These are phyloP conservation scores for Flaveria floridana DNA, from an alignment of 140 eudicot species.

Conservation along the genomic window DNA sequence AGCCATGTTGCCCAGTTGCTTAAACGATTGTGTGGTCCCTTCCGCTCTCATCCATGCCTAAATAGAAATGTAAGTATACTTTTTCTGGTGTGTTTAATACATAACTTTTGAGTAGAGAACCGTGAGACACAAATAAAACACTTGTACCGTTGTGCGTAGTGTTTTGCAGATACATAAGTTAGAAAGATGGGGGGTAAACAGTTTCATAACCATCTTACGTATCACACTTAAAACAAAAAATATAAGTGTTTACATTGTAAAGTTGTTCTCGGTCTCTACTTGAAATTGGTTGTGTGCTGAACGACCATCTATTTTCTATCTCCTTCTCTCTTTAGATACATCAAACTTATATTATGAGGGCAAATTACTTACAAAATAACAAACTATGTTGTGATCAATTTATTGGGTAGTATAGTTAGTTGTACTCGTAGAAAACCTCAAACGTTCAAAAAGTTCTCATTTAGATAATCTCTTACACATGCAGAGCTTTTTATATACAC, in stretches of 20 bases:
- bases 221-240: no score
- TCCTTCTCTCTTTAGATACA: background rate
- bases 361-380: background rate
- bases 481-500: conserved; percentile 79
- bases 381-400: background rate
- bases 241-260: no score
- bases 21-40: conserved; percentile 65
- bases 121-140: no score
- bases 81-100: no score
- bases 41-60: conserved; percentile 77
- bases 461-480: background rate
- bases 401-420: background rate
- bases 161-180: no score
- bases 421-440: background rate
- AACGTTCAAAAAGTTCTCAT: background rate
- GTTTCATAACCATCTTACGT: no score
- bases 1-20: conserved; percentile 63
- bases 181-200: no score
- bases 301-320: background rate
- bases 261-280: no score
- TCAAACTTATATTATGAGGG: background rate
- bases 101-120: no score
- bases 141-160: no score
- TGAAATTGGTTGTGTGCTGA: no score
- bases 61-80: conserved; percentile 60